Evolutionary conservation across 441 rosid genomes (phyloP).

Genomic region (Brassica hybrid): DNA sequence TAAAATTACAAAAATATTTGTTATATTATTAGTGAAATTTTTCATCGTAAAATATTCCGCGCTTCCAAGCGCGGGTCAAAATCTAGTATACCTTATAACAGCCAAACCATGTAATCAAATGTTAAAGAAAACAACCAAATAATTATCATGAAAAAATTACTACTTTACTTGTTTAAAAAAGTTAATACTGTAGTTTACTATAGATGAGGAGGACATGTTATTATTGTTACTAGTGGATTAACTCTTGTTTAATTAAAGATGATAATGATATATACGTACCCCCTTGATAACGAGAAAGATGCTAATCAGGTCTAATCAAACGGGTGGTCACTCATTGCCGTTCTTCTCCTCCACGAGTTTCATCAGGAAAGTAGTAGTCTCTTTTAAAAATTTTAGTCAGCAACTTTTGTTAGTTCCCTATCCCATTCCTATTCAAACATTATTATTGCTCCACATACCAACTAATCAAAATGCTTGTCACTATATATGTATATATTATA

Average conservation of each 20-base stretch:
- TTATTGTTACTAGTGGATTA: background rate
- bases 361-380: constrained; percentile 12
- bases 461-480: constrained; percentile 30
- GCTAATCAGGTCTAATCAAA: constrained; percentile 41
- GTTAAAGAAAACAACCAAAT: background rate
- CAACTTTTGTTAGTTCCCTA: constrained; percentile 33
- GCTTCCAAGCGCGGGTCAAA: no score
- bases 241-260: constrained; percentile 16
- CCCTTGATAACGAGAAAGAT: constrained; percentile 33
- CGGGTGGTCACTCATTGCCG: constrained; percentile 28
- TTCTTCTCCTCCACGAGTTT: constrained; percentile 35
- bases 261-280: constrained; percentile 32
- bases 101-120: no score
- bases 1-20: no score
- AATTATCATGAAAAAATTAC: background rate
- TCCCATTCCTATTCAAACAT: constrained; percentile 36
- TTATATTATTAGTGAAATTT: no score
- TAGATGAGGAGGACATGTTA: constrained; percentile 1
- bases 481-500: background rate
- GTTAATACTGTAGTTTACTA: background rate
- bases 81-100: background rate
- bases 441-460: constrained; percentile 34
- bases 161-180: no score
- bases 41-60: no score
- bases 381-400: background rate